phyloP scores from a whole-genome alignment of 306 rosid genomes.

The Quercus dentata region DNA sequence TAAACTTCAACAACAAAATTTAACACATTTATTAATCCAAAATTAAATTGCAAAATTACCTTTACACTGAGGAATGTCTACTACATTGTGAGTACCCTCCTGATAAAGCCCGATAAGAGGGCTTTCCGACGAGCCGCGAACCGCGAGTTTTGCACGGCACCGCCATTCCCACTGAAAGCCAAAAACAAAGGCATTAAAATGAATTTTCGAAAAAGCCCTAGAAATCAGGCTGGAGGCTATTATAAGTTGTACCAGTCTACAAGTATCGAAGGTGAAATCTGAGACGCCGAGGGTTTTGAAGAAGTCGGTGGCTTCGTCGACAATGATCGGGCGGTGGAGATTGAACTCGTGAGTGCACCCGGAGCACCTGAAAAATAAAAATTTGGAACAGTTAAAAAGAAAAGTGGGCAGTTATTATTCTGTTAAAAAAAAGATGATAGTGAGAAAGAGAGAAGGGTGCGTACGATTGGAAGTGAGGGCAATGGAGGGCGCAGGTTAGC shows the following conservation, averaged over 20 bases:
- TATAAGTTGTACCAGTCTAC: conserved; percentile 52
- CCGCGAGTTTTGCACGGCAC: conserved; percentile 91
- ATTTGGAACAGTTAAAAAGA: background rate
- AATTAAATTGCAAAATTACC: conserved; percentile 27
- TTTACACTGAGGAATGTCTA: conserved; percentile 84
- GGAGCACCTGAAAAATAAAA: conserved; percentile 57
- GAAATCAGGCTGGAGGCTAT: background rate
- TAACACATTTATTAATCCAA: background rate
- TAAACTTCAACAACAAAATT: background rate
- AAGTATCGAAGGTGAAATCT: conserved; percentile 75
- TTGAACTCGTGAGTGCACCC: conserved; percentile 86
- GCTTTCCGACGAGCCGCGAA: conserved; percentile 62
- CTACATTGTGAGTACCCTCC: conserved; percentile 88
- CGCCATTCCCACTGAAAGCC: conserved; percentile 81
- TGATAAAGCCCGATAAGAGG: conserved; percentile 85
- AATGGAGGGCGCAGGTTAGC: conserved; percentile 71
- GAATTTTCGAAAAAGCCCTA: background rate
- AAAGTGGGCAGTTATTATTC: background rate
- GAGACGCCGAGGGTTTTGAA: conserved; percentile 58
- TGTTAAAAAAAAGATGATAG: background rate
- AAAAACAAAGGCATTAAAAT: background rate
- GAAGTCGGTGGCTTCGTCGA: conserved; percentile 74
- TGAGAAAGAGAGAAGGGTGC: conserved; percentile 4
- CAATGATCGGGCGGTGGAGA: conserved; percentile 75
- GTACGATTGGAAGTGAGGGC: conserved; percentile 85